A percentile compares a stretch with the other conserved stretches of the same genome.
Conservation (phyloP, 1,139 yeast species). For the Debaryomyces robertsiae region DNA sequence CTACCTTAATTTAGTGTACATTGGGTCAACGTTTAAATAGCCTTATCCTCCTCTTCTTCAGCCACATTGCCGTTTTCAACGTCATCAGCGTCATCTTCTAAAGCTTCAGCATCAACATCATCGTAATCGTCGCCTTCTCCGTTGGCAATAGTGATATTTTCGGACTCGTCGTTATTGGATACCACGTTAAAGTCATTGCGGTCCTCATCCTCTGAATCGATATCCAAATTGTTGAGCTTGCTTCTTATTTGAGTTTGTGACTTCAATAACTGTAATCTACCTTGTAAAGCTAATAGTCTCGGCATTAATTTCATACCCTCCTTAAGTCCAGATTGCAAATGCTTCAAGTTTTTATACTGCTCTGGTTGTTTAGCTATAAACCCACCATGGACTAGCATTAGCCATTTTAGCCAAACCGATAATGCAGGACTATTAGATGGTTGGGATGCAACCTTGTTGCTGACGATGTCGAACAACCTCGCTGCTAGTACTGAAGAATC, state of each 20-base stretch:
- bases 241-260: constrained; percentile 41
- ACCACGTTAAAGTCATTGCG: constrained; percentile 22
- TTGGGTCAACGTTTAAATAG: constrained; percentile 2
- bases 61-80: constrained; percentile 15
- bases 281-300: constrained; percentile 44
- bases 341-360: constrained; percentile 32
- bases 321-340: constrained; percentile 31
- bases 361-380: constrained; percentile 36
- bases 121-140: constrained; percentile 47
- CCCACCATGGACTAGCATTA: constrained; percentile 49
- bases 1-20: constrained; percentile 2
- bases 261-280: constrained; percentile 45
- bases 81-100: constrained; percentile 16
- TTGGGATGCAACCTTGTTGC: constrained; percentile 35
- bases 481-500: constrained; percentile 22
- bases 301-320: constrained; percentile 40
- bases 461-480: constrained; percentile 36
- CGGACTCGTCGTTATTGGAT: constrained; percentile 19
- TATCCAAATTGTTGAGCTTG: constrained; percentile 21
- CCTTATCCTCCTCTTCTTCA: constrained; percentile 5
- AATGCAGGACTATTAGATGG: constrained; percentile 35
- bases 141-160: constrained; percentile 35
- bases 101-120: constrained; percentile 22
- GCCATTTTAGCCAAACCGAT: constrained; percentile 54
- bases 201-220: constrained; percentile 26